Evolutionary conservation across 176 grass and related monocot species (phyloP).

Genomic region (Aechmea fasciata): DNA sequence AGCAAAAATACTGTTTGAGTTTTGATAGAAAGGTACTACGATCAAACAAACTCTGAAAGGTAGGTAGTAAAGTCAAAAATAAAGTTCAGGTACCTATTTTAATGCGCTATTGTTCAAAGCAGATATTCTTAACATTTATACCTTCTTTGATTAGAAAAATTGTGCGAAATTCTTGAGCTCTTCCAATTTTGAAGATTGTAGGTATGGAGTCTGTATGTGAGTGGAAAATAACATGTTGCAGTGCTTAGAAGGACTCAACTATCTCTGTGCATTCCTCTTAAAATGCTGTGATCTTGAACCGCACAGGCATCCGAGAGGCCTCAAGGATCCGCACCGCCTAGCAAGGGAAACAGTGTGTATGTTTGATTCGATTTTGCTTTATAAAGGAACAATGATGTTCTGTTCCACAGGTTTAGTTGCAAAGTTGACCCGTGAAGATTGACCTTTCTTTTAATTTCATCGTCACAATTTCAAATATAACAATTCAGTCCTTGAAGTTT

Average conservation of each 20-base stretch:
- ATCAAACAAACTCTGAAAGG: too few relatives aligned
- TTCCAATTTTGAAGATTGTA: slow-evolving; percentile 4
- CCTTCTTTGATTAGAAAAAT: too few relatives aligned
- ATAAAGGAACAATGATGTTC: background rate
- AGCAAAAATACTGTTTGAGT: too few relatives aligned
- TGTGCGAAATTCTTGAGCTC: too few relatives aligned
- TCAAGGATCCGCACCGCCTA: slow-evolving; percentile 51
- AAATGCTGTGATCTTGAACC: slow-evolving; percentile 68
- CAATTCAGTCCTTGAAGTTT: too few relatives aligned
- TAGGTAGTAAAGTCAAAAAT: too few relatives aligned
- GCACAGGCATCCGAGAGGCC: slow-evolving; percentile 46
- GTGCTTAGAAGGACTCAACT: slow-evolving; percentile 37
- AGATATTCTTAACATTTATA: too few relatives aligned
- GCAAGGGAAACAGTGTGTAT: slow-evolving; percentile 83
- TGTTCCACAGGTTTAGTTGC: background rate
- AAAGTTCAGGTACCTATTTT: too few relatives aligned
- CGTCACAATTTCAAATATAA: too few relatives aligned
- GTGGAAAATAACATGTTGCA: slow-evolving; percentile 51
- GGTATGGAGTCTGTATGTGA: slow-evolving; percentile 24
- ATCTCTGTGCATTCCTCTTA: slow-evolving; percentile 31
- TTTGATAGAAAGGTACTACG: too few relatives aligned
- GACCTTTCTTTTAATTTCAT: background rate
- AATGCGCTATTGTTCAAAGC: too few relatives aligned
- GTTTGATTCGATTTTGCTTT: slow-evolving; percentile 11
- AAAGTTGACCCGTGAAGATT: background rate